A percentile compares a stretch with the other conserved stretches of the same genome.
phyloP scores from a whole-genome alignment of 2,329 filamentous ascomycete species.

The Colletotrichum sp. region DNA sequence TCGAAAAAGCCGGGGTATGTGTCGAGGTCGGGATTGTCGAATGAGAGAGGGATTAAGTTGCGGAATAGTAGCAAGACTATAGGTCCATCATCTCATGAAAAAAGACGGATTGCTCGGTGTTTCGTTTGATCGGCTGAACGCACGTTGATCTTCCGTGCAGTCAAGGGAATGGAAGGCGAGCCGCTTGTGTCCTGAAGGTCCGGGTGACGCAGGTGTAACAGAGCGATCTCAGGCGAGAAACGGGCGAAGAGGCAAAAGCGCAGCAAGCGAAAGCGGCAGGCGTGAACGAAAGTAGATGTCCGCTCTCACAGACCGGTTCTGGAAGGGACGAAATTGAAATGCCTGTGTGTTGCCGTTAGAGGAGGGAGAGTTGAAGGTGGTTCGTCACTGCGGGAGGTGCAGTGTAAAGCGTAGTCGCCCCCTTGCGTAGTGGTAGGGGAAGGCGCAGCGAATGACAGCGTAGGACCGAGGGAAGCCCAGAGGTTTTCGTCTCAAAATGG shows the following conservation, averaged over 20 bases:
- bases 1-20: background rate
- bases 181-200: background rate
- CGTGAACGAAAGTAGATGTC: background rate
- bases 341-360: slow-evolving; percentile 8
- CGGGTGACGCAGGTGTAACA: slow-evolving; percentile 16
- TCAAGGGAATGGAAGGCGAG: background rate
- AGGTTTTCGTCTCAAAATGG: slow-evolving; percentile 18
- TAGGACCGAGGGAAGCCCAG: slow-evolving; percentile 1
- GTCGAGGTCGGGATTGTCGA: background rate
- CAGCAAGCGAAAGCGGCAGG: slow-evolving; percentile 7
- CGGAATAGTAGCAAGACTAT: slow-evolving; percentile 5
- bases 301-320: background rate
- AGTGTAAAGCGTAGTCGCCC: slow-evolving; percentile 2
- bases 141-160: background rate
- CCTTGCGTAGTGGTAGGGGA: slow-evolving; percentile 6
- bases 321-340: background rate
- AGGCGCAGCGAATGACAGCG: slow-evolving; percentile 3
- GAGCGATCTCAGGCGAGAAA: background rate
- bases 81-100: slow-evolving; percentile 13
- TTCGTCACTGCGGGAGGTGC: slow-evolving; percentile 5
- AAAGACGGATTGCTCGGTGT: background rate
- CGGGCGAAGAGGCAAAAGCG: background rate
- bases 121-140: slow-evolving; percentile 3
- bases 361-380: background rate
- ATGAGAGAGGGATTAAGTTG: background rate